phyloP scores from a whole-genome alignment of 2,329 filamentous ascomycete genomes.

The Remersonia thermophila region DNA sequence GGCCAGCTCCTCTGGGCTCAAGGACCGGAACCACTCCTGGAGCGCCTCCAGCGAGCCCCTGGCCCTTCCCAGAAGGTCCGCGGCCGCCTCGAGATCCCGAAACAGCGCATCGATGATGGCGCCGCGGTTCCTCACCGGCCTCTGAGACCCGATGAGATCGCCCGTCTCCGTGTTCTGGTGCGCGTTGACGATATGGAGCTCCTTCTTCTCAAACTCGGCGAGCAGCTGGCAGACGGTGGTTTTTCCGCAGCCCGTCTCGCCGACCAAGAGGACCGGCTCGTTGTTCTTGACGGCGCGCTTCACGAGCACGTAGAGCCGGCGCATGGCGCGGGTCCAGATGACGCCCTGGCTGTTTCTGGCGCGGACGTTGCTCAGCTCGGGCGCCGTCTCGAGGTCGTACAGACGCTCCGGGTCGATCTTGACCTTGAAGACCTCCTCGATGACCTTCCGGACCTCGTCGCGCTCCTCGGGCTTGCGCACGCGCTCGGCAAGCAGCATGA shows the following conservation, averaged over 20 bases:
- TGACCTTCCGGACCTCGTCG: slow-evolving; percentile 68
- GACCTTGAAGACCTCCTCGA: slow-evolving; percentile 84
- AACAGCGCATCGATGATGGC: slow-evolving; percentile 55
- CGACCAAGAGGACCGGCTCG: slow-evolving; percentile 86
- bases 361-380: slow-evolving; percentile 40
- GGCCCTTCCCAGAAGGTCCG: slow-evolving; percentile 30
- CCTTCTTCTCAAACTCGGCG: slow-evolving; percentile 63
- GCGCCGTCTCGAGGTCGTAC: slow-evolving; percentile 51
- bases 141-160: slow-evolving; percentile 89
- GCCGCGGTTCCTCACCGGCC: slow-evolving; percentile 76
- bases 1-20: slow-evolving; percentile 32
- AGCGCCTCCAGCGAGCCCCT: slow-evolving; percentile 39
- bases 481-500: slow-evolving; percentile 89
- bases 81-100: slow-evolving; percentile 42
- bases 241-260: slow-evolving; percentile 95
- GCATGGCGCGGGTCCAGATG: slow-evolving; percentile 94
- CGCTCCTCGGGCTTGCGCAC: slow-evolving; percentile 87
- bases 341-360: slow-evolving; percentile 48
- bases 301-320: slow-evolving; percentile 81
- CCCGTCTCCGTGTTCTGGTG: slow-evolving; percentile 98
- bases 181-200: slow-evolving; percentile 84
- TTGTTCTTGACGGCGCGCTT: slow-evolving; percentile 75
- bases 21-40: slow-evolving; percentile 44
- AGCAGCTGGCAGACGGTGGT: slow-evolving; percentile 91
- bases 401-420: slow-evolving; percentile 61